Evolutionary conservation across 805 yeast genomes (phyloP), one percentile per base, ranked within the genome.

Genomic region (Ogataea degrootiae): DNA sequence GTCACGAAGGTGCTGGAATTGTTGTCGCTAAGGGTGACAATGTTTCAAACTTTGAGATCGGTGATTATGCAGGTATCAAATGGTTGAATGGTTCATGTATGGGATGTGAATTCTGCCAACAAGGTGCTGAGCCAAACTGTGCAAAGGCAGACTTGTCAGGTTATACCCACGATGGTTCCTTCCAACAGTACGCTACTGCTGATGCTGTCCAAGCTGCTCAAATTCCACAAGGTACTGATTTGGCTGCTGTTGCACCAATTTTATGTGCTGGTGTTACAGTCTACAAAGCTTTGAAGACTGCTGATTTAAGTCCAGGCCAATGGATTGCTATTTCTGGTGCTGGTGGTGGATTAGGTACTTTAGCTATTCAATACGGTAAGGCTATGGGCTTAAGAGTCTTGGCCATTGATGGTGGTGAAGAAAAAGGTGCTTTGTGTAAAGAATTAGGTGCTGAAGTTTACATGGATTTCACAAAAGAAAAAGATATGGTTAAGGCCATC

Each of bases 231-330:
- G 83, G 80, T 50, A 72, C 85, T 40, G 89, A 87, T 63, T 77
- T 87, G 60, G 89, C 91, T 51, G 77, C 75, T 57, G 76, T 82
- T 52, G 82, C 96, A 16, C 96, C 96, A 57, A 80, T 87, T 62
- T 77, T 87, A 64, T 87, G 96, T 73, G 96, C 95, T 41, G 96
- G 96, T 69, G 82, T 87, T 67, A 87, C 96, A 42, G 94, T 86
- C 46, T 87, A 87, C 83, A 87, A 87, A 76, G 96, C 95, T 43
- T 74, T 87, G 66, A 87, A 87, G 77, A 84, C 87, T 39, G 87
- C 94, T 50, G 77, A 77, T 54, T 72, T 83, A 61, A 65, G 89
- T 44, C 61, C 90, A 22, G 90, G 92, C 61, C 80, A 85, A 67
- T 84, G 85, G 84, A 85, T 83, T 55, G 79, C 81, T 51, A 72